phyloP scores from a whole-genome alignment of 2,329 filamentous ascomycete species.

The Diaporthe aspalathi region DNA sequence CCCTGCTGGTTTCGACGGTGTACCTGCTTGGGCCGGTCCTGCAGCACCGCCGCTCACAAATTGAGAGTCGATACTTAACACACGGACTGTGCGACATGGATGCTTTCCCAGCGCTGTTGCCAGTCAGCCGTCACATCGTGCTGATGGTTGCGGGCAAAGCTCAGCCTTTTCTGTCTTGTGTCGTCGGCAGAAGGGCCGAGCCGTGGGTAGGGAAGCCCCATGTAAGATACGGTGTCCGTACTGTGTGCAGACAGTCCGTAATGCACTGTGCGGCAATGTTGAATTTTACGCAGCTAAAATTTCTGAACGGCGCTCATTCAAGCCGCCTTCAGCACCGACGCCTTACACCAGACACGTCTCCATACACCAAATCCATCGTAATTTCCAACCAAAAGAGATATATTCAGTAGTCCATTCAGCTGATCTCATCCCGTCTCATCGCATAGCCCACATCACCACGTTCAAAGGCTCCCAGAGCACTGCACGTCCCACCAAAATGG shows the following conservation, averaged over 20 bases:
- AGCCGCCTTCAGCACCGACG: background rate
- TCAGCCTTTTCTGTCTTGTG: background rate
- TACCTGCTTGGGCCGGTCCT: too few relatives aligned
- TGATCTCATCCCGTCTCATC: background rate
- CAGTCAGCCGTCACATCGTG: too few relatives aligned
- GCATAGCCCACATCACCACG: background rate
- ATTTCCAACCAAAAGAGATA: background rate
- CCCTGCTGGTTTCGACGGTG: too few relatives aligned
- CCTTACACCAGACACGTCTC: background rate
- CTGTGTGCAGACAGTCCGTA: background rate
- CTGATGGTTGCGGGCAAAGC: too few relatives aligned
- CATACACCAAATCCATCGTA: background rate
- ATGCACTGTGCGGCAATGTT: background rate
- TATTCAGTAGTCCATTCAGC: accelerated
- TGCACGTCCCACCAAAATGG: conserved; percentile 49
- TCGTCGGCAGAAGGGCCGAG: background rate
- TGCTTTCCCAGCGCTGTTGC: too few relatives aligned
- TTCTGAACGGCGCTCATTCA: conserved; percentile 26
- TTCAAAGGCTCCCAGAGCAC: background rate
- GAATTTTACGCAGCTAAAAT: conserved; percentile 28
- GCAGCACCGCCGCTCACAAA: too few relatives aligned
- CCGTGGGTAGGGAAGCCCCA: background rate
- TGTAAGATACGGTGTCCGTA: background rate
- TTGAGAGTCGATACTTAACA: too few relatives aligned
- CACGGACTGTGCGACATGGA: too few relatives aligned